phyloP scores from a whole-genome alignment of 306 rosid genomes.

The Cajanus cajan region DNA sequence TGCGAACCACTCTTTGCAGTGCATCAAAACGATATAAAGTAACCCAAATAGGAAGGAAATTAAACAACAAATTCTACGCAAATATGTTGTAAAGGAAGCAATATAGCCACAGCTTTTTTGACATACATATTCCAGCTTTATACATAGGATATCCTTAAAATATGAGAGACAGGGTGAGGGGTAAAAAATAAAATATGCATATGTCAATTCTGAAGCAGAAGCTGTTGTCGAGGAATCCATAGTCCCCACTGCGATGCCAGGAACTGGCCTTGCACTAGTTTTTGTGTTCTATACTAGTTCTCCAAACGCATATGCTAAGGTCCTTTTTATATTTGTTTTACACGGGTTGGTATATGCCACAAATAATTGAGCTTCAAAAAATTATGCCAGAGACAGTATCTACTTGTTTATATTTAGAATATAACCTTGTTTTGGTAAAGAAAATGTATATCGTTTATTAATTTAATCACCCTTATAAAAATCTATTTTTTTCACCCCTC shows the following conservation, averaged over 20 bases:
- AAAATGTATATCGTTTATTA: not conserved
- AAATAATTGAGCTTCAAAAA: slow-evolving; percentile 22
- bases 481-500: too few species aligned
- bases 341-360: slow-evolving; percentile 26
- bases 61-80: not conserved
- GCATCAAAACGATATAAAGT: not conserved
- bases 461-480: not conserved
- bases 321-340: slow-evolving; percentile 10
- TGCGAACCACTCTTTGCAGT: not conserved
- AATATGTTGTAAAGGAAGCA: not conserved
- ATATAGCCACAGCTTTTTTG: slow-evolving; percentile 6
- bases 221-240: slow-evolving; percentile 34
- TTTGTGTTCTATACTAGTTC: slow-evolving; percentile 18
- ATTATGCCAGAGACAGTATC: not conserved
- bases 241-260: slow-evolving; percentile 49
- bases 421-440: not conserved
- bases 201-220: slow-evolving; percentile 19
- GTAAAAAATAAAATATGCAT: not conserved
- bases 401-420: not conserved
- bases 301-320: slow-evolving; percentile 33
- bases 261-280: slow-evolving; percentile 40
- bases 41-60: not conserved
- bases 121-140: slow-evolving; percentile 1
- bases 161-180: not conserved
- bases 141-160: slow-evolving; percentile 34